Evolutionary conservation across 805 yeast genomes (phyloP), one percentile per base, ranked within the genome.

Genomic region (Starmerella bombicola): DNA sequence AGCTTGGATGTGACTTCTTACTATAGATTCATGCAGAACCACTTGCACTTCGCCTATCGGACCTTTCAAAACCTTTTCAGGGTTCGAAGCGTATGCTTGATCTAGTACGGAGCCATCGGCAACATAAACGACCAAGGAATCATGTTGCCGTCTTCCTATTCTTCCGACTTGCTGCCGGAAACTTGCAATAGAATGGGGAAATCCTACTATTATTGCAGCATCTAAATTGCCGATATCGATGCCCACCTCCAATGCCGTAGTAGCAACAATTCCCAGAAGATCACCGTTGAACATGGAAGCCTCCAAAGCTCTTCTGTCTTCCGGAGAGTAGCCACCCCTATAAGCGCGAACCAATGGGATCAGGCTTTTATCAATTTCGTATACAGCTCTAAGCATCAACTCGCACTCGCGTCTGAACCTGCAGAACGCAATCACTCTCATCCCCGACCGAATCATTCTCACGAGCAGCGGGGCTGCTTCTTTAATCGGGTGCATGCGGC

Each of bases 111-210:
- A 73, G 4, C 64, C 64, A 28, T 91, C 80, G 1, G 86, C 91
- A 10, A 91, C 82, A 39, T 80, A 74, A 3, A 91, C 63, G 0
- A 95, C 88, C 55, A 91, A 61, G 3, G 95, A 83, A 35, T 91
- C 96, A 4, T 46, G 49, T 38, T 71, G 73, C 49, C 95, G 74
- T 57, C 99, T 69, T 15, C 99, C 99, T 0, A 95, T 97, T 55
- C 99, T 70, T 28, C 99, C 99, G 64, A 91, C 79, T 55, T 91
- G 98, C 60, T 91, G 99, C 52, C 86, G 83, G 55, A 91, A 73
- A 46, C 84, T 84, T 37, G 93, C 77, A 44, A 85, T 69, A 39
- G 94, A 80, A 17, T 75, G 64, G 0, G 99, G 99, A 48, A 91
- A 91, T 0, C 97, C 97, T 54, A 93, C 83, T 63, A 85, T 75